Evolutionary conservation across 192 early-diverging fungal species (phyloP).

Genomic region (Obelidium mucronatum): DNA sequence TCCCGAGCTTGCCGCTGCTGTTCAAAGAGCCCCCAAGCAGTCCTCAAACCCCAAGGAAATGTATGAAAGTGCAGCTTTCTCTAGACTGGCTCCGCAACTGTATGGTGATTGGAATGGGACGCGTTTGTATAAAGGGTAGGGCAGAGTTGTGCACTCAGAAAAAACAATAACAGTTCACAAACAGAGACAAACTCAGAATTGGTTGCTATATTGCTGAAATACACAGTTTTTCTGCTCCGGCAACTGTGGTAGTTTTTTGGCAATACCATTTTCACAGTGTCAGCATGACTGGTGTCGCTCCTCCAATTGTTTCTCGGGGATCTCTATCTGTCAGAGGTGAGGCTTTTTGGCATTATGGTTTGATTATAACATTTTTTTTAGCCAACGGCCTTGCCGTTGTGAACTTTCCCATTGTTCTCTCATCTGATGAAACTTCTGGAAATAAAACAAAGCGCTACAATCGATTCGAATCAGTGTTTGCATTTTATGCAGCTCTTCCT

Average conservation of each 20-base stretch:
- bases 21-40: background rate
- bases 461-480: background rate
- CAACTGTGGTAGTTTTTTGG: too few species aligned
- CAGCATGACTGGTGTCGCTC: background rate
- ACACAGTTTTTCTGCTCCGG: too few species aligned
- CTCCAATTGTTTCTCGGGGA: background rate
- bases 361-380: background rate
- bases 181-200: too few species aligned
- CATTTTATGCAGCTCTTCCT: background rate
- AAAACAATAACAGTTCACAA: too few species aligned
- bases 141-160: too few species aligned
- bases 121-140: background rate
- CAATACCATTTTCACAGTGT: too few species aligned
- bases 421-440: conserved; percentile 20
- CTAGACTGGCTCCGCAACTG: background rate
- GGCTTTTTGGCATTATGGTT: background rate
- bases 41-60: conserved; percentile 5
- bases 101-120: background rate
- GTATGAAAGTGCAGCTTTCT: background rate
- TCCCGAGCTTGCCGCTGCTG: background rate
- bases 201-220: too few species aligned
- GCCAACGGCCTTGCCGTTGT: conserved; percentile 5
- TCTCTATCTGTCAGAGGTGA: background rate
- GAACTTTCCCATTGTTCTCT: background rate
- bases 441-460: conserved; percentile 19